Conservation (phyloP, 1,139 yeast genomes). For the Yamadazyma buinensis region DNA sequence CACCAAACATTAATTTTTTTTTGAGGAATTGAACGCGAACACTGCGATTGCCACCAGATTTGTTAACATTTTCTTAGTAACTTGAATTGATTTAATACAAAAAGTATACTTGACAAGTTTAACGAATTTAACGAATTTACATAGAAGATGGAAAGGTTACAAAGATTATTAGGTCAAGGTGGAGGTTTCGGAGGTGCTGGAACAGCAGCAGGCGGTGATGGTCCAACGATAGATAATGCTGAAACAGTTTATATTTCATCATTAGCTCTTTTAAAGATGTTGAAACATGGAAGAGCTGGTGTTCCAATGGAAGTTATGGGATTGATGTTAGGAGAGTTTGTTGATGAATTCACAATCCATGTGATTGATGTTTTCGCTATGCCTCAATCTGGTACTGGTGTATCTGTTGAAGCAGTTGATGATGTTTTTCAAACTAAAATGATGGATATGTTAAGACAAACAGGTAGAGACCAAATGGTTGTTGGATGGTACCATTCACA, state of each 20-base stretch:
- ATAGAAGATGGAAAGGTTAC: conserved; percentile 76
- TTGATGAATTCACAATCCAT: conserved; percentile 95
- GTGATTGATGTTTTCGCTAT: conserved; percentile 98
- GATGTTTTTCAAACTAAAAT: conserved; percentile 97
- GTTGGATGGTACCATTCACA: conserved; percentile 99
- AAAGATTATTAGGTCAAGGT: conserved; percentile 62
- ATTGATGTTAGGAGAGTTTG: conserved; percentile 96
- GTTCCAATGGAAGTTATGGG: conserved; percentile 99
- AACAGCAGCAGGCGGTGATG: conserved; percentile 51
- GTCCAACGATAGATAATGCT: conserved; percentile 87
- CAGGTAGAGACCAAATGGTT: conserved; percentile 98
- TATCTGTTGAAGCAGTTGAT: conserved; percentile 98
- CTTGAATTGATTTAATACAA: no score
- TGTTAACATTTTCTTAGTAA: no score
- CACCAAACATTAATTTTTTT: no score
- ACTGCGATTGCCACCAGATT: conserved; percentile 5
- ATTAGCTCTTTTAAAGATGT: conserved; percentile 90
- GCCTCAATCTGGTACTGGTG: conserved; percentile 99
- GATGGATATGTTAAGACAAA: conserved; percentile 99
- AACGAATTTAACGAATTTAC: no score
- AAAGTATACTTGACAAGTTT: no score
- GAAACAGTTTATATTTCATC: conserved; percentile 97
- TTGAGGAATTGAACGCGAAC: no score
- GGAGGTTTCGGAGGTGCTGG: conserved; percentile 56
- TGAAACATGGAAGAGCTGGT: conserved; percentile 98